Conservation (phyloP, 176 grass and related monocot genomes). For the Musa beccarii region DNA sequence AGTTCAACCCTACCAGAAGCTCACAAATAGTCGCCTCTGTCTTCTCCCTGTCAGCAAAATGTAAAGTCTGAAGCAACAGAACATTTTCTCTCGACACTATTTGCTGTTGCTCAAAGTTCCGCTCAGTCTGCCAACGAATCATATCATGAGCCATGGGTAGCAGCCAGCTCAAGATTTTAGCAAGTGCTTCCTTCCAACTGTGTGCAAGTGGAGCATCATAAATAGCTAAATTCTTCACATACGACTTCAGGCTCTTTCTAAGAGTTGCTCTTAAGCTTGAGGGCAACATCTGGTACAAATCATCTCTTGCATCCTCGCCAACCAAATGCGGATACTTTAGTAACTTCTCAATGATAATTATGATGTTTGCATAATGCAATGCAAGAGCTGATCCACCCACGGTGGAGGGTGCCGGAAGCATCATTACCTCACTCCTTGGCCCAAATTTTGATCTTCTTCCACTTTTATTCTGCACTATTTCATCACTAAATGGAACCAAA, state of each 20-base stretch:
- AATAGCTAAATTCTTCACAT: constrained; percentile 55
- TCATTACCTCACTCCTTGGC: constrained; percentile 44
- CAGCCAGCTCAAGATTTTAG: constrained; percentile 68
- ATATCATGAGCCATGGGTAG: constrained; percentile 78
- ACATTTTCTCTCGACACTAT: constrained; percentile 51
- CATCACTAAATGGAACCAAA: constrained; percentile 38
- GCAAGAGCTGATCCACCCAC: constrained; percentile 69
- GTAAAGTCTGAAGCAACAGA: constrained; percentile 64
- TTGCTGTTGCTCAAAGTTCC: constrained; percentile 90
- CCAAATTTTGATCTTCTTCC: constrained; percentile 34
- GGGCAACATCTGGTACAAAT: constrained; percentile 89
- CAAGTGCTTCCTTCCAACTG: constrained; percentile 72
- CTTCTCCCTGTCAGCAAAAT: constrained; percentile 72
- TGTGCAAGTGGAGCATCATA: constrained; percentile 89
- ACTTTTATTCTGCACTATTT: constrained; percentile 20
- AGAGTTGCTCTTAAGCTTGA: constrained; percentile 43
- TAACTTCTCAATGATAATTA: constrained; percentile 88
- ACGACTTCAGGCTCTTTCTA: constrained; percentile 42
- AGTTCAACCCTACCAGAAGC: constrained; percentile 74
- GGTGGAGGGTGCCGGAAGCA: constrained; percentile 49
- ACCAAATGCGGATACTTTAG: constrained; percentile 81
- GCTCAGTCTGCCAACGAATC: constrained; percentile 80
- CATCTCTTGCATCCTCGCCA: constrained; percentile 74
- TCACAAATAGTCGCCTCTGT: constrained; percentile 70
- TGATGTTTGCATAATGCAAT: constrained; percentile 73